Evolutionary conservation across 306 rosid species (phyloP), one percentile per base, ranked within the genome.

Genomic region (Quercus aquifolioides): DNA sequence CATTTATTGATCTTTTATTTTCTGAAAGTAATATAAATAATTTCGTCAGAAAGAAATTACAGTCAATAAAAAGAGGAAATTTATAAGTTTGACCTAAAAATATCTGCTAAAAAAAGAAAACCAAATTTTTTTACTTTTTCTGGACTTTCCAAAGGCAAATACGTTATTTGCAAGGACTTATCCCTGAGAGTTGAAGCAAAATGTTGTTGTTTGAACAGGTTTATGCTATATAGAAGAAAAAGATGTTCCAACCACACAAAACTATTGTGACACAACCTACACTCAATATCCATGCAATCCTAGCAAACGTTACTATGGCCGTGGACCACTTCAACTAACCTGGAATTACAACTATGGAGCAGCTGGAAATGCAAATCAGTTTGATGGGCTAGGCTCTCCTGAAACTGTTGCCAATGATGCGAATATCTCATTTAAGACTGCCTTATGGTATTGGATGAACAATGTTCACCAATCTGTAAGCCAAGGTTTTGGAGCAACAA

Each of bases 401-500:
- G 76, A 78, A 46, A 78, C 72, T 0, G 76, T 58, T 28, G 76
- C 76, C 30, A 55, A 76, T 4, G 71, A 78, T 49, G 60, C 71
- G 0, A 19, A 2, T 21, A 3, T 70, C 9, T 64, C 71, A 0
- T 78, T 78, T 35, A 71, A 71, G 71, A 19, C 76, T 0, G 75
- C 81, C 5, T 13, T 84, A 65, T 84, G 87, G 87, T 84, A 3
- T 60, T 79, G 87, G 87, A 84, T 63, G 69, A 69, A 3, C 56
- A 64, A 30, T 23, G 81, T 63, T n/a, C 77, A 56, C 2, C 56
- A 74, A 0, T 78, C 43, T 2, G 0, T 84, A 10, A 13, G 75
- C n/a, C 74, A 79, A 63, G 87, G 87, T 4, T 84, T 84, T 23
- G 87, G 87, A 13, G 87, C 78, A 35, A 84, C 87, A 9, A 84